Evolutionary conservation across 306 rosid species (phyloP).

Genomic region (Cajanus cajan): DNA sequence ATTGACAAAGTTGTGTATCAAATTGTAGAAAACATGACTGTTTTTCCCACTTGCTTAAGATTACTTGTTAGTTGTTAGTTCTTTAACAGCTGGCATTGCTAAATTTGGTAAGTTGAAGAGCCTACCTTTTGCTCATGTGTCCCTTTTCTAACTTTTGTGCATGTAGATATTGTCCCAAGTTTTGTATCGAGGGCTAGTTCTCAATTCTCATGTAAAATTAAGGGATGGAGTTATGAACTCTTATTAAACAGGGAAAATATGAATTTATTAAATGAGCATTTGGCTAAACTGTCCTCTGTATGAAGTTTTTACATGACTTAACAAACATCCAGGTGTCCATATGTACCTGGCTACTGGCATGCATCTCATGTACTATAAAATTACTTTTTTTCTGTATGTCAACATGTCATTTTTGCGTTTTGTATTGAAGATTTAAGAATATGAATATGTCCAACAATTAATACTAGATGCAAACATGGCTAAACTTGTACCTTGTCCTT

Average conservation of each 20-base stretch:
- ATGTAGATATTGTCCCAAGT: background rate
- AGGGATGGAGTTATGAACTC: background rate
- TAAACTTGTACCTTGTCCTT: constrained; percentile 3
- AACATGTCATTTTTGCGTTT: background rate
- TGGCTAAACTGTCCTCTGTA: background rate
- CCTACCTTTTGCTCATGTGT: background rate
- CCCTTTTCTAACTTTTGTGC: background rate
- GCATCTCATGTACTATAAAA: background rate
- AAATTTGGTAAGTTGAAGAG: background rate
- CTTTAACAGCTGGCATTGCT: background rate
- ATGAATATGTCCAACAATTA: constrained; percentile 3
- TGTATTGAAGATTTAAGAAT: constrained; percentile 14
- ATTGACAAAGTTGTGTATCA: background rate
- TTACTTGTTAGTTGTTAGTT: background rate
- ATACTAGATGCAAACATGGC: background rate
- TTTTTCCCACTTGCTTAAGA: background rate
- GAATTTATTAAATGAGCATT: background rate
- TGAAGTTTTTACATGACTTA: background rate
- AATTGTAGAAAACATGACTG: background rate
- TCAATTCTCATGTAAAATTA: constrained; percentile 3
- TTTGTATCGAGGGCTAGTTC: background rate
- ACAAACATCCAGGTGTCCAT: background rate
- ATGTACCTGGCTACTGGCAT: background rate
- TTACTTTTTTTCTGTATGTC: background rate
- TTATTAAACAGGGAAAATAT: background rate